Conservation (phyloP, 2,329 filamentous ascomycete genomes). For the Venturia carpophila region DNA sequence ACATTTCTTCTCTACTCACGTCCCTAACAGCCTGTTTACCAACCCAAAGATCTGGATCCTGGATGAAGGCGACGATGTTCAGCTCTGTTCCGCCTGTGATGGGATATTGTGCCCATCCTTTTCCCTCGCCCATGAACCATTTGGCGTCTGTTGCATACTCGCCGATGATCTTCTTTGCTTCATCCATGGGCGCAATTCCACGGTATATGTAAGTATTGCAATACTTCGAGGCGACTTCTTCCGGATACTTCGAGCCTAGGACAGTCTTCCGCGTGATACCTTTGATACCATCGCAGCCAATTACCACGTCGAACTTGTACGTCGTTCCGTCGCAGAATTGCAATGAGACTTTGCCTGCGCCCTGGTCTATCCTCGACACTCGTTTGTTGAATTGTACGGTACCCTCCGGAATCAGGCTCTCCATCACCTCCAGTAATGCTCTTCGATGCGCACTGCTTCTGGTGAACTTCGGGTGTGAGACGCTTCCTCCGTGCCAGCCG, state of each 20-base stretch:
- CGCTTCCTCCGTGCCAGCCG: slow-evolving; percentile 15
- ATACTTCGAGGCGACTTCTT: slow-evolving; percentile 17
- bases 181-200: slow-evolving; percentile 11
- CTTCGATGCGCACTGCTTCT: slow-evolving; percentile 38
- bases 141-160: slow-evolving; percentile 11
- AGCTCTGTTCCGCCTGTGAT: slow-evolving; percentile 13
- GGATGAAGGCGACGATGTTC: slow-evolving; percentile 18
- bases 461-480: slow-evolving; percentile 21
- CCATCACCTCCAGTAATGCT: slow-evolving; percentile 42
- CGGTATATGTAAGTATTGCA: slow-evolving; percentile 17
- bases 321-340: slow-evolving; percentile 38
- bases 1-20: slow-evolving; percentile 22
- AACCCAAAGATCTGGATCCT: slow-evolving; percentile 20
- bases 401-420: slow-evolving; percentile 39
- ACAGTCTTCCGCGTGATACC: background rate
- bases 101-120: slow-evolving; percentile 10
- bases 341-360: slow-evolving; percentile 27
- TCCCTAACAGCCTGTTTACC: slow-evolving; percentile 19
- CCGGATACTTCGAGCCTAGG: slow-evolving; percentile 10
- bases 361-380: slow-evolving; percentile 6
- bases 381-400: slow-evolving; percentile 25
- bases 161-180: slow-evolving; percentile 7
- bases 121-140: slow-evolving; percentile 2
- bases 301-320: slow-evolving; percentile 36
- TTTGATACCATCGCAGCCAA: slow-evolving; percentile 45